These are phyloP conservation scores for Fusarium stilboides DNA, from an alignment of 2,329 filamentous ascomycete genomes.

Conservation along the genomic window DNA sequence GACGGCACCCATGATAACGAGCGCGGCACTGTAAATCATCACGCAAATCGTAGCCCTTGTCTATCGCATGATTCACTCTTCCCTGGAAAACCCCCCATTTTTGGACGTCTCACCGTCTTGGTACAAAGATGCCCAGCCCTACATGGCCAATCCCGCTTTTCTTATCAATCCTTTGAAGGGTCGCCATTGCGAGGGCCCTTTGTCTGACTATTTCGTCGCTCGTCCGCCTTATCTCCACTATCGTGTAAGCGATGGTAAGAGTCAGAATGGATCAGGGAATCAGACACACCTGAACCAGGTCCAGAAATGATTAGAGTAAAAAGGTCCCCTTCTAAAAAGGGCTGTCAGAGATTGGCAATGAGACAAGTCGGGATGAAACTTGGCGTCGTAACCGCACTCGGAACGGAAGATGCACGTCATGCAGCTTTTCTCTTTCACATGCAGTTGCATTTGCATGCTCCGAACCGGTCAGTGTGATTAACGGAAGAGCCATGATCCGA, in stretches of 20 bases:
- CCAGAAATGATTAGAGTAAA: conserved; percentile 1
- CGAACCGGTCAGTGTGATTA: conserved; percentile 26
- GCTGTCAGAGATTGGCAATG: conserved; percentile 16
- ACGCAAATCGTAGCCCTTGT: conserved; percentile 22
- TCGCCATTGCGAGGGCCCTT: not conserved
- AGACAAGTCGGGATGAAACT: conserved; percentile 8
- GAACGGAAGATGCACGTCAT: conserved; percentile 21
- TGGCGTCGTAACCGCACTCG: conserved; percentile 5
- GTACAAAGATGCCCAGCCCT: conserved; percentile 13
- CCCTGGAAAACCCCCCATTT: conserved; percentile 2
- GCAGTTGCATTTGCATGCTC: conserved; percentile 4
- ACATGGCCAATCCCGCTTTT: conserved; percentile 7
- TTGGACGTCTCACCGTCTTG: not conserved
- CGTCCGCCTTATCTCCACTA: conserved; percentile 4
- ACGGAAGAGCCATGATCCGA: not conserved
- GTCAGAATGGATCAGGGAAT: conserved; percentile 6
- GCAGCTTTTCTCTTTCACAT: conserved; percentile 27
- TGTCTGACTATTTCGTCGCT: not conserved
- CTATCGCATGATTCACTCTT: conserved; percentile 25
- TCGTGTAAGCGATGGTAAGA: not conserved
- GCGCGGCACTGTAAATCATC: conserved; percentile 35
- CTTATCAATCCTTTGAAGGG: conserved; percentile 1
- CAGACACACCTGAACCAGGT: conserved; percentile 10
- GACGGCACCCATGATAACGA: conserved; percentile 30
- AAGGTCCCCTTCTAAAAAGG: conserved; percentile 1